Conservation (phyloP, 306 rosid genomes). For the Vachellia collinsii region DNA sequence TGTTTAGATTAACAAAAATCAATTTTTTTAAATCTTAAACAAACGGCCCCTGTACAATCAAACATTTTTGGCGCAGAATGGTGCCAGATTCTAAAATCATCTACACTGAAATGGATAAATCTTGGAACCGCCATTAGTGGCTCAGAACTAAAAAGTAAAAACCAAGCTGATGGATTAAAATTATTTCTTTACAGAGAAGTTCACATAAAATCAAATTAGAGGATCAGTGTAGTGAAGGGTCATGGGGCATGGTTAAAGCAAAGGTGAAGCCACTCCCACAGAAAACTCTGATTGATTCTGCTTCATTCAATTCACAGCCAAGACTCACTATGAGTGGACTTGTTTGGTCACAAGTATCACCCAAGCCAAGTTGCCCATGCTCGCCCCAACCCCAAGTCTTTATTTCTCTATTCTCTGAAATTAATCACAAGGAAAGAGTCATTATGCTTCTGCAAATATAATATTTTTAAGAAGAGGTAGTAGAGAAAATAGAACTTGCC, state of each 20-base stretch:
- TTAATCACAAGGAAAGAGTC: slow-evolving; percentile 18
- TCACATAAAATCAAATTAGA: slow-evolving; percentile 10
- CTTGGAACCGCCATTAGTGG: neutral
- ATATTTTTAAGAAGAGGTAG: neutral
- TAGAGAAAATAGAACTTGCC: slow-evolving; percentile 48
- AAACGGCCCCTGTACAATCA: too few species aligned
- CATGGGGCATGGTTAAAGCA: slow-evolving; percentile 45
- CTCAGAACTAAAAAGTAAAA: neutral
- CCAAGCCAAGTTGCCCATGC: slow-evolving; percentile 97
- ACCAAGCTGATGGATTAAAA: neutral
- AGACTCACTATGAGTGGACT: slow-evolving; percentile 58
- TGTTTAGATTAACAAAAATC: too few species aligned
- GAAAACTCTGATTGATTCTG: slow-evolving; percentile 49
- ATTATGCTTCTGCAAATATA: slow-evolving; percentile 4
- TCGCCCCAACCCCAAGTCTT: slow-evolving; percentile 99
- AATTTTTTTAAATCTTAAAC: too few species aligned
- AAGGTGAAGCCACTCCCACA: slow-evolving; percentile 93
- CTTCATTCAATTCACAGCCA: slow-evolving; percentile 34
- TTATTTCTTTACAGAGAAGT: slow-evolving; percentile 1
- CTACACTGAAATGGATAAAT: neutral
- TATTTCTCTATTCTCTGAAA: slow-evolving; percentile 59
- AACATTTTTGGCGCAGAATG: neutral
- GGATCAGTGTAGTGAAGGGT: slow-evolving; percentile 23
- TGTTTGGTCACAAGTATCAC: slow-evolving; percentile 59
- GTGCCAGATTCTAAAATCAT: neutral